A percentile compares a stretch with the other conserved stretches of the same genome.
Evolutionary conservation across 2,329 filamentous ascomycete genomes (phyloP).

Genomic region (Tolypocladium album): DNA sequence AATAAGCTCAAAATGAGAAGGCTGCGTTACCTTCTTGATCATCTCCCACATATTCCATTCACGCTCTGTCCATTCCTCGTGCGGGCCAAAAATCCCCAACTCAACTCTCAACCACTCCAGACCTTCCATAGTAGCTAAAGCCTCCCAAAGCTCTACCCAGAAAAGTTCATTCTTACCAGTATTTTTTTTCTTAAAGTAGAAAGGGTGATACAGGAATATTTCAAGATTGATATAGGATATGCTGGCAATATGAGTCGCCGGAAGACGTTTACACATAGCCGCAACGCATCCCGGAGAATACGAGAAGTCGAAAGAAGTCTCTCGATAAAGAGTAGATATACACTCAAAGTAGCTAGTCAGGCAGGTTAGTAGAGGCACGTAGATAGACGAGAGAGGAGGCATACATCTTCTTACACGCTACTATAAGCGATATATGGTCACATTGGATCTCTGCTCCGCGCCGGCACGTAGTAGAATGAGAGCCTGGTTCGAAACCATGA

Average conservation of each 20-base stretch:
- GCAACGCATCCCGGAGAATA: not conserved
- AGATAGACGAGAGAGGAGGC: not conserved
- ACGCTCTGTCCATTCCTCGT: slow-evolving; percentile 1
- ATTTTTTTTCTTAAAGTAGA: not conserved
- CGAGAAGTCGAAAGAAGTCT: slow-evolving; percentile 8
- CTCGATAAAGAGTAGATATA: slow-evolving; percentile 6
- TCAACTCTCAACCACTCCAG: slow-evolving; percentile 8
- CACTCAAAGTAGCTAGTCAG: slow-evolving; percentile 8
- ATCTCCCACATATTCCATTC: slow-evolving; percentile 5
- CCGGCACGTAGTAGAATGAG: not conserved
- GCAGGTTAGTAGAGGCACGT: slow-evolving; percentile 1
- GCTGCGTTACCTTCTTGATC: slow-evolving; percentile 7
- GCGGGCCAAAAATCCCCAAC: not conserved
- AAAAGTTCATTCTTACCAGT: not conserved
- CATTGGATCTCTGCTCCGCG: not conserved
- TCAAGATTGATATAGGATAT: not conserved
- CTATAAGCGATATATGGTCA: slow-evolving; percentile 4
- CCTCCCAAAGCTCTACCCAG: slow-evolving; percentile 5
- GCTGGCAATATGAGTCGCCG: not conserved
- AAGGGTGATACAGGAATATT: not conserved
- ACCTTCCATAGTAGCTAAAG: slow-evolving; percentile 7
- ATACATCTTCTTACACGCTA: slow-evolving; percentile 8
- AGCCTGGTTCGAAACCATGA: not conserved
- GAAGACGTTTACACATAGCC: slow-evolving; percentile 1
- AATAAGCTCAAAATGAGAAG: slow-evolving; percentile 7